Conservation (phyloP, 2,329 filamentous ascomycete genomes). For the Verticillium klebahnii region DNA sequence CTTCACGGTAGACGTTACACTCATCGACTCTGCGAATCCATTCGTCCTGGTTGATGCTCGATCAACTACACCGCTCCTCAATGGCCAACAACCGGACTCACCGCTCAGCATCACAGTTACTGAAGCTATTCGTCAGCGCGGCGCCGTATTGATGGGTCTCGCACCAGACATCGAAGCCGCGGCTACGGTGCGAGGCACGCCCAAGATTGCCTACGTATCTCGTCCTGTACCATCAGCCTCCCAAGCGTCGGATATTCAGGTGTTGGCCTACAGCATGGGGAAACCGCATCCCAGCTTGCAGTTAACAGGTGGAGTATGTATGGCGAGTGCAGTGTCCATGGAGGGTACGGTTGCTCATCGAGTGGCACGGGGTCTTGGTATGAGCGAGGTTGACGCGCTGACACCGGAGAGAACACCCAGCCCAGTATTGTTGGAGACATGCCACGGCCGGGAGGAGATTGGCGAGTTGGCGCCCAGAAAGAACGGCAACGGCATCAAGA, state of each 20-base stretch:
- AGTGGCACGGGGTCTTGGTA: conserved; percentile 3
- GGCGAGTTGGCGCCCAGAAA: background rate
- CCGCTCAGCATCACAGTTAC: conserved; percentile 26
- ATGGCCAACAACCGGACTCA: conserved; percentile 12
- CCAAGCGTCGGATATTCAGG: conserved; percentile 31
- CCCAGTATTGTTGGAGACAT: conserved; percentile 4
- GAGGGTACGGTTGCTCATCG: conserved; percentile 33
- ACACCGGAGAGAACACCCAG: conserved; percentile 17
- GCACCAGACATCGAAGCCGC: conserved; percentile 30
- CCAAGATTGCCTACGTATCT: conserved; percentile 54
- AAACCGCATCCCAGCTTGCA: conserved; percentile 46
- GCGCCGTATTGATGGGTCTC: conserved; percentile 55
- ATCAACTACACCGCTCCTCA: conserved; percentile 22
- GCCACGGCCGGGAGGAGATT: background rate
- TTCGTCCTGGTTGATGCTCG: conserved; percentile 46
- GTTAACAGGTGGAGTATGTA: conserved; percentile 44
- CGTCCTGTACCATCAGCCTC: conserved; percentile 6
- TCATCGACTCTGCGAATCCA: conserved; percentile 32
- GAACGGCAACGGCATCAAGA: background rate
- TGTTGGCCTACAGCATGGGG: conserved; percentile 44
- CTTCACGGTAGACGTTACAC: conserved; percentile 25
- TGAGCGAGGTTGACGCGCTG: background rate
- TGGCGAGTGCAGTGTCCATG: conserved; percentile 38
- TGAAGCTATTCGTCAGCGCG: conserved; percentile 48
- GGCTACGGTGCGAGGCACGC: conserved; percentile 27